Evolutionary conservation across 1,139 yeast species (phyloP).

Genomic region (Pneumocystis oryctolagi): DNA sequence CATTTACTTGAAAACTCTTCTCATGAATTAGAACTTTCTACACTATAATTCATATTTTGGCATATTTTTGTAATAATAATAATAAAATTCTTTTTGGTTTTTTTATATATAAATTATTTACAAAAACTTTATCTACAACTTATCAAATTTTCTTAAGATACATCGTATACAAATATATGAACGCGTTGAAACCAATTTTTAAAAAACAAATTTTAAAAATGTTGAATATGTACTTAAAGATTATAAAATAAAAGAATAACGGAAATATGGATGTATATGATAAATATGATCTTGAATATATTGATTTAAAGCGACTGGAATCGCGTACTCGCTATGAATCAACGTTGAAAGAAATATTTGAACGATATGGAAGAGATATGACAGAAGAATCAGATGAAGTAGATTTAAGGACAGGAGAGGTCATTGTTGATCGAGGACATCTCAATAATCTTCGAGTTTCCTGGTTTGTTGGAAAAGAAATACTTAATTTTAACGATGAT

Average conservation of each 20-base stretch:
- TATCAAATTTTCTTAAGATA: not conserved
- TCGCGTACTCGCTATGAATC: not conserved
- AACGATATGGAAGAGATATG: constrained; percentile 13
- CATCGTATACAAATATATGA: not conserved
- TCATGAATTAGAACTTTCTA: not conserved
- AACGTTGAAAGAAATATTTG: constrained; percentile 13
- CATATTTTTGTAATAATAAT: not conserved
- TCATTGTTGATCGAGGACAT: constrained; percentile 7
- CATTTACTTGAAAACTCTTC: not conserved
- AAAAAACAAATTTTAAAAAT: not conserved
- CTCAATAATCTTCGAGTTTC: not conserved
- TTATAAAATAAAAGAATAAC: not conserved
- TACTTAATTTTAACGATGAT: not conserved
- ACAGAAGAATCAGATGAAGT: constrained; percentile 7
- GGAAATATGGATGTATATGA: not conserved
- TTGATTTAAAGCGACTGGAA: constrained; percentile 23
- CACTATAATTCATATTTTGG: not conserved
- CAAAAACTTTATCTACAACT: not conserved
- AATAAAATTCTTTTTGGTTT: not conserved
- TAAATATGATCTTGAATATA: not conserved
- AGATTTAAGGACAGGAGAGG: constrained; percentile 9
- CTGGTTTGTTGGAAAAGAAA: not conserved
- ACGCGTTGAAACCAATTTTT: not conserved
- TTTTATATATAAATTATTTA: not conserved
- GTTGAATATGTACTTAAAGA: not conserved